Base-by-base conservation (phyloP, 2,329 filamentous ascomycete genomes). In the Ilyonectria sp. region DNA sequence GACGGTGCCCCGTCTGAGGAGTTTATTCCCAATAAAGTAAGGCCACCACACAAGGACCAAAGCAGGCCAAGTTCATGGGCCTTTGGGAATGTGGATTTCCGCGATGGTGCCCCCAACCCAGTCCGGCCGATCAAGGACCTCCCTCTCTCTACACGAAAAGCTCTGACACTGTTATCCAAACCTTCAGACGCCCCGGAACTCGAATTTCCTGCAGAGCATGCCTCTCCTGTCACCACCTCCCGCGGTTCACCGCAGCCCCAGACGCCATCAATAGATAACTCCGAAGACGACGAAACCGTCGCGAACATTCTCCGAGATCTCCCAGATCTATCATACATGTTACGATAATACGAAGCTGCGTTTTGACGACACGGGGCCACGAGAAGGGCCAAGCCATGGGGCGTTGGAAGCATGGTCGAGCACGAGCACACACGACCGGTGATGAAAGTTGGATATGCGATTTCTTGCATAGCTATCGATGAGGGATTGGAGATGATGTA, bases 241-340 rank as follows among this genome's bases (percentile, higher is more conserved):
- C 63, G 21, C 35, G 11, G 23, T 15, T 47, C 52, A 31, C 69
- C 65, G 56, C 55, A 56, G 15, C 49, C 59, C 21, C 65, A 35
- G n/a, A 37, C 63, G 2, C 56, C 47, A 53, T 43, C 56, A 31
- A 40, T 33, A 7, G 59, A 67, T 40, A 40, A 53, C 21, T 62
- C 69, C 9, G 70, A 79, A 37, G 77, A 82, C 19, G 79, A 81
- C 15, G 74, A 77, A 19, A 70, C 79, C 17, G 75, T 82, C 56
- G 73, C 75, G 15, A 72, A 69, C 35, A 80, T 85, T 56, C 67
- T 85, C 37, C 74, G 74, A 54, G 77, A 75, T 57, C 74, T 85
- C 21, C 84, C 84, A 3, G 82, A 85, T 73, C 73, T 85, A 44
- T 82, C 84, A 21, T 85, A 85, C 63, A 85, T 85, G 84, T 70